A percentile compares a stretch with the other conserved stretches of the same genome.
These are phyloP conservation scores for Zelonia costaricensis DNA, from an alignment of 208 protist species.

Conservation along the genomic window DNA sequence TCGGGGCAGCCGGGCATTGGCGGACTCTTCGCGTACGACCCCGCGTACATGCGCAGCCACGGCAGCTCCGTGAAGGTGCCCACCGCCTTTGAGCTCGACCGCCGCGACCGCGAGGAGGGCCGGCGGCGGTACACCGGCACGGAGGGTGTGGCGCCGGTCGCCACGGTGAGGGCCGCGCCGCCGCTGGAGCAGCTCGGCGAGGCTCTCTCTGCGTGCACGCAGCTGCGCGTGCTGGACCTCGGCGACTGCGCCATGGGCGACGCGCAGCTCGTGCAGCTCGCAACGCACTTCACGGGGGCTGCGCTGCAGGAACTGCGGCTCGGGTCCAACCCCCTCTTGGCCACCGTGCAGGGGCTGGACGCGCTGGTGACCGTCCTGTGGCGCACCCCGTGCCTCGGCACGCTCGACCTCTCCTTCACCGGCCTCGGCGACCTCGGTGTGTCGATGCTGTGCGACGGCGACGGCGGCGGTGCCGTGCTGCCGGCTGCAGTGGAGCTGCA, in stretches of 20 bases:
- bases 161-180: background rate
- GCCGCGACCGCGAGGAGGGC: constrained; percentile 61
- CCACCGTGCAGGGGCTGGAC: constrained; percentile 32
- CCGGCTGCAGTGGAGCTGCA: constrained; percentile 39
- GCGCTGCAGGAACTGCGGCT: constrained; percentile 49
- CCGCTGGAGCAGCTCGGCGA: constrained; percentile 47
- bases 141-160: constrained; percentile 9
- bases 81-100: constrained; percentile 79
- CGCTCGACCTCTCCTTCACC: constrained; percentile 72
- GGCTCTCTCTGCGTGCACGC: constrained; percentile 48
- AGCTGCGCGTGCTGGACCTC: constrained; percentile 53
- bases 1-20: background rate
- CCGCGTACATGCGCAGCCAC: constrained; percentile 43
- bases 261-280: constrained; percentile 26
- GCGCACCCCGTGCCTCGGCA: constrained; percentile 22
- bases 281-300: constrained; percentile 23
- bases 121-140: constrained; percentile 56
- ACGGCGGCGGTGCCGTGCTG: constrained; percentile 13
- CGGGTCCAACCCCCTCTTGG: constrained; percentile 68
- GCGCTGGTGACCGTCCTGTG: constrained; percentile 44
- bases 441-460: constrained; percentile 67
- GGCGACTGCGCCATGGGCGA: constrained; percentile 56
- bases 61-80: constrained; percentile 47
- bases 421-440: constrained; percentile 66
- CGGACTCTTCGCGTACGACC: constrained; percentile 72